Conservation (phyloP, 2,329 filamentous ascomycete genomes). For the Stachybotrys echinatus region DNA sequence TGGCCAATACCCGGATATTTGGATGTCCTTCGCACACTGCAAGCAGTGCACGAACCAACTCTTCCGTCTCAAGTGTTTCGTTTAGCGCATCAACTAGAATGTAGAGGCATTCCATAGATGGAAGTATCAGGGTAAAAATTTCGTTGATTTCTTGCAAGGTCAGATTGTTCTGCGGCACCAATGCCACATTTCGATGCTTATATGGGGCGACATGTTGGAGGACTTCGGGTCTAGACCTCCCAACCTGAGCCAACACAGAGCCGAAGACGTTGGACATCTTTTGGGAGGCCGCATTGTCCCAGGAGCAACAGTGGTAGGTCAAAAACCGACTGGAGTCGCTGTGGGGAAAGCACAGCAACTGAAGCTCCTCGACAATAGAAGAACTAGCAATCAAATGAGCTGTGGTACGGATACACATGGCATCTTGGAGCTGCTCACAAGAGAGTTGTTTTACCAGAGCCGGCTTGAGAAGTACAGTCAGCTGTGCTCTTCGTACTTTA, state of each 20-base stretch:
- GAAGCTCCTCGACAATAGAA: slow-evolving; percentile 13
- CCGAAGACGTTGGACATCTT: slow-evolving; percentile 19
- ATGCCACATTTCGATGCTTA: slow-evolving; percentile 2
- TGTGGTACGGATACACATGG: neutral
- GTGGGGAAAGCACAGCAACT: slow-evolving; percentile 3
- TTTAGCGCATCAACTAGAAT: slow-evolving; percentile 17
- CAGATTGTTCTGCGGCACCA: slow-evolving; percentile 15
- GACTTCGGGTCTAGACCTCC: slow-evolving; percentile 6
- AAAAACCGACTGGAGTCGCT: slow-evolving; percentile 7
- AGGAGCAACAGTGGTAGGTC: slow-evolving; percentile 18
- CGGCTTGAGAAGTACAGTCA: slow-evolving; percentile 11
- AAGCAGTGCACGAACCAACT: slow-evolving; percentile 9
- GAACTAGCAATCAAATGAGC: slow-evolving; percentile 8
- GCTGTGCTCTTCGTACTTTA: no score
- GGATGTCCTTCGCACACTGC: slow-evolving; percentile 10
- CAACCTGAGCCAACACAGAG: slow-evolving; percentile 18
- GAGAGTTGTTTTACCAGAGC: slow-evolving; percentile 20
- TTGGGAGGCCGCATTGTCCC: slow-evolving; percentile 17
- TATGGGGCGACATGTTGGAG: slow-evolving; percentile 11
- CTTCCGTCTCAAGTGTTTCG: slow-evolving; percentile 9
- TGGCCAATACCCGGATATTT: slow-evolving; percentile 13
- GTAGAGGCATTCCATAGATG: slow-evolving; percentile 9
- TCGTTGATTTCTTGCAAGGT: slow-evolving; percentile 7
- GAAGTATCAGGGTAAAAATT: slow-evolving; percentile 8
- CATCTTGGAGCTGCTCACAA: slow-evolving; percentile 8